Conservation (phyloP, 208 protist species). For the Novymonas esmeraldas region DNA sequence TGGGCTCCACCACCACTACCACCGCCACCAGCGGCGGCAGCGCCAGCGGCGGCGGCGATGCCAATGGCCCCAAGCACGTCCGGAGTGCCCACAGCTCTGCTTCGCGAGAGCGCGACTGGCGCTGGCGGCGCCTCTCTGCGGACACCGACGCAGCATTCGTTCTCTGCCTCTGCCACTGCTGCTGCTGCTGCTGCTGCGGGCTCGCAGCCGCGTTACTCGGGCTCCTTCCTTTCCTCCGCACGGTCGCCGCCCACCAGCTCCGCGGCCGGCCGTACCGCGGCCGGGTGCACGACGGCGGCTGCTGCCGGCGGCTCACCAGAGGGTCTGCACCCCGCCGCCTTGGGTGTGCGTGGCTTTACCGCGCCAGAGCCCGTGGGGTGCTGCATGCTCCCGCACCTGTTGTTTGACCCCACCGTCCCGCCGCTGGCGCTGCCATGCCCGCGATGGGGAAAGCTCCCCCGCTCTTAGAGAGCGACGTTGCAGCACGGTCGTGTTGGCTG, state of each 20-base stretch:
- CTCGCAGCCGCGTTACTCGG: neutral
- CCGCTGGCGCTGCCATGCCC: conserved; percentile 39
- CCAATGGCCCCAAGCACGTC: conserved; percentile 2
- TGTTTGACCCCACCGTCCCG: conserved; percentile 33
- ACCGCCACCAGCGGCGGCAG: no score
- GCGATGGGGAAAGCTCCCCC: conserved; percentile 44
- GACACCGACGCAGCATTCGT: neutral
- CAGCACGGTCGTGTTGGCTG: neutral
- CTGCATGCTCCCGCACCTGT: conserved; percentile 33
- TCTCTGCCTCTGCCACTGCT: neutral
- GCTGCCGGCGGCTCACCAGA: conserved; percentile 25
- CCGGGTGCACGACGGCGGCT: neutral
- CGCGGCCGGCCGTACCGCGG: neutral
- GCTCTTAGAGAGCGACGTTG: no score
- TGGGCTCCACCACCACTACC: neutral
- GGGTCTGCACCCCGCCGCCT: conserved; percentile 15
- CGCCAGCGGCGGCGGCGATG: neutral
- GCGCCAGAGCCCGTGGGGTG: conserved; percentile 38
- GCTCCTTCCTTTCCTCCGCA: neutral
- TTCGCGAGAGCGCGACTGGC: neutral
- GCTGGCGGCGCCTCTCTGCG: neutral
- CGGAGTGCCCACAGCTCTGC: neutral
- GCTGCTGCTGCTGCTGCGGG: neutral
- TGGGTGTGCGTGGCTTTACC: conserved; percentile 41
- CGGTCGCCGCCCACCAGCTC: neutral